Percentiles rank a stretch among this genome's conserved stretches.
Evolutionary conservation across 306 rosid species (phyloP).

Genomic region (Datisca glomerata): DNA sequence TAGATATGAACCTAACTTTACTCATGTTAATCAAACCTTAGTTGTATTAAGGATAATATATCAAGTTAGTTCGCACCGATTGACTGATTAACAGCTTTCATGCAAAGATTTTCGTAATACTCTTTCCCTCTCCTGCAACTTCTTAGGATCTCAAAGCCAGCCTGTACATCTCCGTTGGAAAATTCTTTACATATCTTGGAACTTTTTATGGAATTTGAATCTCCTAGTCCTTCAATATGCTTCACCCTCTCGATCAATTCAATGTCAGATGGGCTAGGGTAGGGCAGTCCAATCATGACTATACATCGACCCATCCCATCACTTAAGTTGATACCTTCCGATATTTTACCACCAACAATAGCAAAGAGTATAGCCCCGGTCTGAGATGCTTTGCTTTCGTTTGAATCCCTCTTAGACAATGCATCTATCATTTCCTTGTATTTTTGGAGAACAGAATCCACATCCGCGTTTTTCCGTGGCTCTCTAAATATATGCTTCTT

Average conservation of each 20-base stretch:
- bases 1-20: too few species aligned
- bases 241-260: constrained; percentile 89
- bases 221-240: constrained; percentile 62
- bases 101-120: constrained; percentile 92
- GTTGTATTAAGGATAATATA: constrained; percentile 2
- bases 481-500: constrained; percentile 77
- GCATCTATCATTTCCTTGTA: constrained; percentile 53
- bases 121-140: constrained; percentile 85
- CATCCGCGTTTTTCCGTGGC: constrained; percentile 70
- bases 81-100: constrained; percentile 98
- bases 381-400: constrained; percentile 31
- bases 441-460: constrained; percentile 72
- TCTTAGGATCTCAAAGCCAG: constrained; percentile 65
- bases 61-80: constrained; percentile 44
- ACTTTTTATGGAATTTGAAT: constrained; percentile 24
- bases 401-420: constrained; percentile 25
- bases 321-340: constrained; percentile 95
- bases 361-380: constrained; percentile 76
- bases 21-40: too few species aligned
- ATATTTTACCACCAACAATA: constrained; percentile 89
- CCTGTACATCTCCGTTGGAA: constrained; percentile 34
- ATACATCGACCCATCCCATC: constrained; percentile 95
- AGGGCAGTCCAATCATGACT: constrained; percentile 95
- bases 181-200: constrained; percentile 22
- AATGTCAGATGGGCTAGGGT: constrained; percentile 78